Evolutionary conservation across 2,329 filamentous ascomycete genomes (phyloP).

Genomic region (Stylonectria norvegica): DNA sequence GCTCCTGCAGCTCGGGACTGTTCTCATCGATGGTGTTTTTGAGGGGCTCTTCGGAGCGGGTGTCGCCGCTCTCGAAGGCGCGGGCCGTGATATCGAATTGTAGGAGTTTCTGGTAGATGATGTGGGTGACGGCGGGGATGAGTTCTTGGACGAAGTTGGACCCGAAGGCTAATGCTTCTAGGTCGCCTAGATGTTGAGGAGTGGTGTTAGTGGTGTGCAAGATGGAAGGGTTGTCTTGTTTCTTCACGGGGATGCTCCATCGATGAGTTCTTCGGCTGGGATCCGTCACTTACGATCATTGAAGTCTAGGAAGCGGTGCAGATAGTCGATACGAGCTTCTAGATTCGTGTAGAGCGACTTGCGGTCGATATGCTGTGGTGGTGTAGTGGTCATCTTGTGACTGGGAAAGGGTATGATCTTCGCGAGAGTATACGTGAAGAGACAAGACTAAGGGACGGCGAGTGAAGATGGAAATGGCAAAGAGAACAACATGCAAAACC

Average conservation of each 20-base stretch:
- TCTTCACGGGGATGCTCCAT: no score
- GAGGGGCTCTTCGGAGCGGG: slow-evolving; percentile 8
- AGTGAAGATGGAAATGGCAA: no score
- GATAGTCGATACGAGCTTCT: slow-evolving; percentile 13
- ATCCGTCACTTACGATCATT: slow-evolving; percentile 6
- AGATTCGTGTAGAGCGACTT: slow-evolving; percentile 15
- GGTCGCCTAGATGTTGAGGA: slow-evolving; percentile 5
- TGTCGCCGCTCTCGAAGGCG: slow-evolving; percentile 11
- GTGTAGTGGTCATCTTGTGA: slow-evolving; percentile 1
- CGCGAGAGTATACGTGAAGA: no score
- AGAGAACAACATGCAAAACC: no score
- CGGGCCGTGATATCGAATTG: slow-evolving; percentile 14
- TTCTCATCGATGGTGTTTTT: slow-evolving; percentile 5
- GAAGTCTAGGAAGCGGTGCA: slow-evolving; percentile 13
- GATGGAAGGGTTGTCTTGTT: no score
- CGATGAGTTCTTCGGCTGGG: no score
- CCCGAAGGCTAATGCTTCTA: slow-evolving; percentile 12
- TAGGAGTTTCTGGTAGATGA: slow-evolving; percentile 14
- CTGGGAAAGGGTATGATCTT: no score
- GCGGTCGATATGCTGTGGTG: slow-evolving; percentile 9
- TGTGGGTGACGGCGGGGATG: slow-evolving; percentile 11
- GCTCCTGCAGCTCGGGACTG: slow-evolving; percentile 8
- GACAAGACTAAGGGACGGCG: no score
- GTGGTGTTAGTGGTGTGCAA: no score
- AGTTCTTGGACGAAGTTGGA: slow-evolving; percentile 15